Base-by-base conservation (phyloP, 2,329 filamentous ascomycete species). In the Bipolaris cookei region DNA sequence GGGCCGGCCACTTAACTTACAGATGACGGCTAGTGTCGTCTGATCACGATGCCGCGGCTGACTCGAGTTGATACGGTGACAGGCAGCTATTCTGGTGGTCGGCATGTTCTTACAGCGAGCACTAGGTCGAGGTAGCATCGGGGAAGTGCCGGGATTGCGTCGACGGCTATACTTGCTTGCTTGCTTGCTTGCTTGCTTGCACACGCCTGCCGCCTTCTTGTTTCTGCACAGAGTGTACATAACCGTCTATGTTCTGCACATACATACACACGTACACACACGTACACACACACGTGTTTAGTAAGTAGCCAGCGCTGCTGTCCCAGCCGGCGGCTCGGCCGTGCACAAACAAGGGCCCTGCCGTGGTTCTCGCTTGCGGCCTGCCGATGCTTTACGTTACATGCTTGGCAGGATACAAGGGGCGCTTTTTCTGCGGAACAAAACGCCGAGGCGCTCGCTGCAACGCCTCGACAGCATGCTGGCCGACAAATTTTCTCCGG, bases 1-100 rank as follows among this genome's bases (percentile, higher is more conserved):
- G 16, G 54, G 30, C 51, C 52, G 53, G 59, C 65, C 61, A 65
- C 54, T 65, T 51, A 63, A 63, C 63, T 62, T 64, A 65, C 65
- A 54, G 37, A 61, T 53, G 41, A 35, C 41, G 23, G 43, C 46
- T 63, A 63, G 61, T 59, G 61, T 57, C 28, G 25, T 39, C 50
- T 48, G 44, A 30, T 51, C 54, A 63, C 52, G 48, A 54, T 53
- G 62, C 55, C 50, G 55, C 37, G 54, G 50, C 61, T 64, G 61
- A 63, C 63, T 64, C 63, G 61, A 62, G 59, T 61, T 58, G 54
- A 59, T 57, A 64, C 58, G 28, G 64, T 69, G 69, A 66, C 68
- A 66, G 67, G 65, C 65, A 66, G 64, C 58, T 61, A 46, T 39
- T 39, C 37, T 18, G 18, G 37, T 10, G 25, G 25, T 28, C 25